Evolutionary conservation across 495 filamentous ascomycete genomes (phyloP).

Genomic region (Penicillium parvum): DNA sequence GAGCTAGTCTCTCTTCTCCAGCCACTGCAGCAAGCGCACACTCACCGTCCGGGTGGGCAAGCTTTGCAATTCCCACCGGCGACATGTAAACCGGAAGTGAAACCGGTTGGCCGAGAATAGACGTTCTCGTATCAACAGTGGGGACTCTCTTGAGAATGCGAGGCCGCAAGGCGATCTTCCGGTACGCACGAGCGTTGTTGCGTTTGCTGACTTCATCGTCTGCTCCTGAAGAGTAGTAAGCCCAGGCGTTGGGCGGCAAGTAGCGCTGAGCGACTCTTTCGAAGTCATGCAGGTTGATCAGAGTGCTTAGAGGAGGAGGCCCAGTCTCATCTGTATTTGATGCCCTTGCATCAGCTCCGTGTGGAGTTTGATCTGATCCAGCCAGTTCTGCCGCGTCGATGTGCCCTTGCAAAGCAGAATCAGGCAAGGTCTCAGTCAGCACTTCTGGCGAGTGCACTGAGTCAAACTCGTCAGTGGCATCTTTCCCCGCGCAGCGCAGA

Average conservation of each 20-base stretch:
- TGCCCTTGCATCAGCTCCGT: neutral
- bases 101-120: slow-evolving; percentile 68
- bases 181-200: slow-evolving; percentile 75
- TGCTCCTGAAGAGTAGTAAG: slow-evolving; percentile 77
- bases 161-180: slow-evolving; percentile 77
- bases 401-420: slow-evolving; percentile 15
- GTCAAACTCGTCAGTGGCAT: slow-evolving; percentile 80
- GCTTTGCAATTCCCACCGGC: slow-evolving; percentile 72
- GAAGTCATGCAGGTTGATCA: slow-evolving; percentile 68
- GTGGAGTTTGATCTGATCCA: neutral
- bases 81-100: slow-evolving; percentile 74
- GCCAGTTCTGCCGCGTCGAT: slow-evolving; percentile 16
- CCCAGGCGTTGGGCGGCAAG: slow-evolving; percentile 68
- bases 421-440: slow-evolving; percentile 20
- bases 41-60: slow-evolving; percentile 78
- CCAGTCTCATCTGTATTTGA: neutral
- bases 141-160: slow-evolving; percentile 68
- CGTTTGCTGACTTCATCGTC: slow-evolving; percentile 86
- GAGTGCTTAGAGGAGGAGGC: slow-evolving; percentile 49
- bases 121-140: slow-evolving; percentile 63
- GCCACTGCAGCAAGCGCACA: slow-evolving; percentile 68
- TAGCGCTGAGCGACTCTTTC: slow-evolving; percentile 49
- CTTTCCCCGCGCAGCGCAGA: slow-evolving; percentile 79
- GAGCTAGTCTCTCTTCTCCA: slow-evolving; percentile 51
- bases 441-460: slow-evolving; percentile 71